Conservation (phyloP, 305 asterid species). For the Fraxinus albicans region DNA sequence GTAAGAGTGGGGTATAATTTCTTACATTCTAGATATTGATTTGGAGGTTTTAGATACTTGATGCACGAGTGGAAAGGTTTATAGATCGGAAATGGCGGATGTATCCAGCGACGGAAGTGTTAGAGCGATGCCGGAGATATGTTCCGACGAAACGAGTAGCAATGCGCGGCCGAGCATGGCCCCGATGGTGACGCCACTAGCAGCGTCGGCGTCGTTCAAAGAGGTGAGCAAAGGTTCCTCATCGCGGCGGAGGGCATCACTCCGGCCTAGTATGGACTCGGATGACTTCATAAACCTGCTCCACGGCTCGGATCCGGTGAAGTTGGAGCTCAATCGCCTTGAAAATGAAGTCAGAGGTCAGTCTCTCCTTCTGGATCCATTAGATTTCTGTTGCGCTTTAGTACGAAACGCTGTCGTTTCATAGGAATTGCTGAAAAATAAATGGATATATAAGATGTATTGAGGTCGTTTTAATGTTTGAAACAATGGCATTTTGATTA, state of each 20-base stretch:
- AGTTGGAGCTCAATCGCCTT: constrained; percentile 93
- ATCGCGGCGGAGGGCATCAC: constrained; percentile 77
- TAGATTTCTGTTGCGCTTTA: constrained; percentile 46
- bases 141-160: constrained; percentile 45
- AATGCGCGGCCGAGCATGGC: constrained; percentile 43
- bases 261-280: constrained; percentile 82
- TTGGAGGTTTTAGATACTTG: constrained; percentile 30
- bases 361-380: constrained; percentile 64
- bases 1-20: background rate
- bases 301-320: constrained; percentile 99
- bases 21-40: constrained; percentile 1
- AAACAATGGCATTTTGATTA: constrained; percentile 22
- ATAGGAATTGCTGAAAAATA: background rate
- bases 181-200: constrained; percentile 10
- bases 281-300: constrained; percentile 89
- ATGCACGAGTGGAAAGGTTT: constrained; percentile 46
- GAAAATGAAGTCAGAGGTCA: constrained; percentile 96
- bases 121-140: constrained; percentile 46
- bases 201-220: constrained; percentile 50
- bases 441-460: background rate
- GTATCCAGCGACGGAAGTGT: constrained; percentile 64
- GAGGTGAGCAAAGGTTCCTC: constrained; percentile 58
- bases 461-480: constrained; percentile 17
- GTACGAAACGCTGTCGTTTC: constrained; percentile 22
- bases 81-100: constrained; percentile 85